Evolutionary conservation across 345 rosid species (phyloP), one percentile per base, ranked within the genome.

Genomic region (Salix dunnii): DNA sequence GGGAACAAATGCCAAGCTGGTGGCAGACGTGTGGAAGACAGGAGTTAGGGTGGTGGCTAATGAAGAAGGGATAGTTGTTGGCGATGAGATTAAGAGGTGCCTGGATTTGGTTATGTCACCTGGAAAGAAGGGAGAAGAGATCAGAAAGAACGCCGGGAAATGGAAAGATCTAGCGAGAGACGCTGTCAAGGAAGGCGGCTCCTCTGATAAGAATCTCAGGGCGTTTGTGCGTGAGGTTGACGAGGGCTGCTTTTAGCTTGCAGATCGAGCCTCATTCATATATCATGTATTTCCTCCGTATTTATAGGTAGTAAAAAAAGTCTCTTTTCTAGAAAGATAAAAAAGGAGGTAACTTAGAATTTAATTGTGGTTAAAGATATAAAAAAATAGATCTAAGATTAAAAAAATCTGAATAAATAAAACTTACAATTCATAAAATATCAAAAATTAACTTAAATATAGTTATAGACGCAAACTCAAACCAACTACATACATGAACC

Each of bases 71-170:
- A 49, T 90, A 2, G 90, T 84, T 25, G 87, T 81, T 36, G 70
- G 84, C 35, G 84, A 46, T 1, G 96, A 92, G 88, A 87, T 92
- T 48, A 80, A 77, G 79, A 80, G 89, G 85, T 90, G 94, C 77
- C 71, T 93, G 78, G 85, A 90, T 48, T 68, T 81, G 79, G 89
- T 89, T 1, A 80, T 90, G 92, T 91, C 76, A 16, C 86, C 76
- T 0, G 84, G 83, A 20, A 85, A 80, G 48, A 82, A 25, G 42
- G 82, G 78, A 7, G 76, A 78, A 16, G 89, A 86, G 30, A 60
- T 84, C 42, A 89, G 85, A 73, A 49, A 31, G 36, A 91, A 86
- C 53, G 86, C 88, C 0, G 62, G 43, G 46, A 85, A 79, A 74
- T 93, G 91, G 97, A 88, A 73, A 81, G 83, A 83, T 31, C 71